A percentile compares a stretch with the other conserved stretches of the same genome.
These are phyloP conservation scores for Cytauxzoon felis DNA, from an alignment of 169 alveolate genomes.

Conservation along the genomic window DNA sequence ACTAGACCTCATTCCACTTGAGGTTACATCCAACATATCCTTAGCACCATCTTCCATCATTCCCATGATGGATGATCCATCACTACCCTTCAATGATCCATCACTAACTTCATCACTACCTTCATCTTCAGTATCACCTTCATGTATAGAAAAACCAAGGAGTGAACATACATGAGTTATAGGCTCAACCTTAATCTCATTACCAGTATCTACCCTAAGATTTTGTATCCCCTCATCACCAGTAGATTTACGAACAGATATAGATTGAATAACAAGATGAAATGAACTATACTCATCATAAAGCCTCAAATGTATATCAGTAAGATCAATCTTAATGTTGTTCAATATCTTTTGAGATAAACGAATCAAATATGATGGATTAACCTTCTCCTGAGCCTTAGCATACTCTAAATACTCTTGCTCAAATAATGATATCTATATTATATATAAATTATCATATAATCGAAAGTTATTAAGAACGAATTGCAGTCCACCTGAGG, in stretches of 20 bases:
- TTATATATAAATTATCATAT: conserved; percentile 21
- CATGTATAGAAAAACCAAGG: conserved; percentile 52
- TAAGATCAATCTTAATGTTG: conserved; percentile 76
- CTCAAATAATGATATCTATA: conserved; percentile 29
- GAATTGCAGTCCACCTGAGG: too few relatives aligned
- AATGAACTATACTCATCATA: conserved; percentile 67
- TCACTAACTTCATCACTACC: too few relatives aligned
- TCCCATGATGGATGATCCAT: too few relatives aligned
- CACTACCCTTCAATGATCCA: too few relatives aligned
- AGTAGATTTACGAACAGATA: conserved; percentile 58
- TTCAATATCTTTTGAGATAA: conserved; percentile 74
- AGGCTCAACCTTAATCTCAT: conserved; percentile 39
- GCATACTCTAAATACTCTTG: conserved; percentile 58
- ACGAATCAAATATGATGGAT: conserved; percentile 74
- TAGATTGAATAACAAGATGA: conserved; percentile 69
- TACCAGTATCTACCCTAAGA: conserved; percentile 35
- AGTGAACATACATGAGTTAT: conserved; percentile 59
- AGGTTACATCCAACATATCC: too few relatives aligned
- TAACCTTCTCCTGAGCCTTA: conserved; percentile 43
- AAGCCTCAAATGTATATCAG: conserved; percentile 76
- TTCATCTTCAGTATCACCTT: background rate
- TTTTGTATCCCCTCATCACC: conserved; percentile 28
- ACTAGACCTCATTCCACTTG: too few relatives aligned
- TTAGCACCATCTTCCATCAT: too few relatives aligned
- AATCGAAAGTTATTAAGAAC: background rate